These are phyloP conservation scores for Fragaria vesca DNA, from an alignment of 306 rosid species.

Conservation along the genomic window DNA sequence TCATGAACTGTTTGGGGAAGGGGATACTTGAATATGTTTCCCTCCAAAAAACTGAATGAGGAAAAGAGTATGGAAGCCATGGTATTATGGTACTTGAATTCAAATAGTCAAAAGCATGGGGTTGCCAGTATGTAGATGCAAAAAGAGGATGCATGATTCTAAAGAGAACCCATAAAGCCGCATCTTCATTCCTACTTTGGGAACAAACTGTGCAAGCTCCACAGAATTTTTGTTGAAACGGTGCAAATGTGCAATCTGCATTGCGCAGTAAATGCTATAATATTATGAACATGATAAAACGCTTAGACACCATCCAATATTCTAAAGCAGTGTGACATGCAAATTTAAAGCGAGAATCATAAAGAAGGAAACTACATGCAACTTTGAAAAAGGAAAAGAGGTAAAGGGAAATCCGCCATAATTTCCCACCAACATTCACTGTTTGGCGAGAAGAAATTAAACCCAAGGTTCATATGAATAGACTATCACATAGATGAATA, in stretches of 20 bases:
- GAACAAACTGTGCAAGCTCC: not conserved
- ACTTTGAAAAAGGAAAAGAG: slow-evolving; percentile 4
- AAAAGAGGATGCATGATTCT: not conserved
- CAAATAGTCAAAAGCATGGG: not conserved
- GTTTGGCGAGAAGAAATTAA: not conserved
- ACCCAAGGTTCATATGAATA: not conserved
- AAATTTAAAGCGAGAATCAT: slow-evolving; percentile 3
- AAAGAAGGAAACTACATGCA: not conserved
- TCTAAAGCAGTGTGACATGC: slow-evolving; percentile 18
- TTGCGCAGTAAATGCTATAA: not conserved
- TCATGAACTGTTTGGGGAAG: not conserved
- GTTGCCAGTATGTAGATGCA: not conserved
- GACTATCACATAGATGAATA: not conserved
- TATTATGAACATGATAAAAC: not conserved
- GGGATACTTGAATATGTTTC: not conserved
- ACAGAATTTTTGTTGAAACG: not conserved
- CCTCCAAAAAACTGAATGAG: not conserved
- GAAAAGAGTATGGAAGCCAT: not conserved
- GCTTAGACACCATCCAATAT: not conserved
- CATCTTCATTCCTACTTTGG: not conserved
- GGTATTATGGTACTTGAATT: not conserved
- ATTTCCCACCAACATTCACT: slow-evolving; percentile 4
- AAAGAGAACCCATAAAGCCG: not conserved
- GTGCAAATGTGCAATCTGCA: not conserved
- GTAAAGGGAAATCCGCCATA: slow-evolving; percentile 9